These are phyloP conservation scores for Botryotinia narcissicola DNA, from an alignment of 2,329 filamentous ascomycete genomes.

Conservation along the genomic window DNA sequence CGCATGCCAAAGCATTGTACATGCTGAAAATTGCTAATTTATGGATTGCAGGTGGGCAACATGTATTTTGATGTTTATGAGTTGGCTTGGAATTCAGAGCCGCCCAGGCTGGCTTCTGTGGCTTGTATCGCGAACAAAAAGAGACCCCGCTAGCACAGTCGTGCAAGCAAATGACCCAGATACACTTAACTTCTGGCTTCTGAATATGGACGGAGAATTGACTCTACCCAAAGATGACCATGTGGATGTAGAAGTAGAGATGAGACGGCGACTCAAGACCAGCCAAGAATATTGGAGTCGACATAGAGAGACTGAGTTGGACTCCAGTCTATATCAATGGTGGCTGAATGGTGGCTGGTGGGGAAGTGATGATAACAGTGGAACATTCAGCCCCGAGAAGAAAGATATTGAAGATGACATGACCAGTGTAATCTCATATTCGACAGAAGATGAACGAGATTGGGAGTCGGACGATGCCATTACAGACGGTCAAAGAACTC, in stretches of 20 bases:
- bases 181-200: conserved; percentile 52
- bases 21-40: not conserved
- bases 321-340: conserved; percentile 75
- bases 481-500: conserved; percentile 61
- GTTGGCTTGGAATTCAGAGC: conserved; percentile 57
- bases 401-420: conserved; percentile 64
- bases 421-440: conserved; percentile 73
- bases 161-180: conserved; percentile 33
- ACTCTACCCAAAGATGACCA: conserved; percentile 58
- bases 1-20: not conserved
- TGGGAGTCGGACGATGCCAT: conserved; percentile 46
- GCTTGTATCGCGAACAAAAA: conserved; percentile 35
- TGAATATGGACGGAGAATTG: conserved; percentile 52
- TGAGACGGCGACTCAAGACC: conserved; percentile 59
- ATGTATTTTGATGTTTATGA: conserved; percentile 44
- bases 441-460: conserved; percentile 44
- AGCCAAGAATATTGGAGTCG: conserved; percentile 43
- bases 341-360: conserved; percentile 83
- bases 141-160: conserved; percentile 20
- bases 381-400: conserved; percentile 64
- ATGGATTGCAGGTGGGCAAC: conserved; percentile 28
- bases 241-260: conserved; percentile 78
- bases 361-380: conserved; percentile 77
- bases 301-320: conserved; percentile 63
- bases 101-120: conserved; percentile 62